A percentile compares a stretch with the other conserved stretches of the same genome.
Conservation (phyloP, 2,329 filamentous ascomycete species). For the Aspergillus glaucus region DNA sequence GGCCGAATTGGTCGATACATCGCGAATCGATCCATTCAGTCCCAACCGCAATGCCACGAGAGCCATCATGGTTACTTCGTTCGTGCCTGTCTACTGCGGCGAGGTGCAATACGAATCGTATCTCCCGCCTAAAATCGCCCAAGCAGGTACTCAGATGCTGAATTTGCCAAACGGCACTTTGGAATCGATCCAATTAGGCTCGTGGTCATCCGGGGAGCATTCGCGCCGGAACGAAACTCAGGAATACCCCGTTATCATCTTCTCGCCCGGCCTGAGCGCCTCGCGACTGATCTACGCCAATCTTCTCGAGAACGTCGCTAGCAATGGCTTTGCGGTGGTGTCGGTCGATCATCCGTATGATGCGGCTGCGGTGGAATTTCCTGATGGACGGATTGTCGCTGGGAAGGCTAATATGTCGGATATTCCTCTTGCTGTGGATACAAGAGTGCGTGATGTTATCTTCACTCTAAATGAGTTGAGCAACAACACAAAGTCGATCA, state of each 20-base stretch:
- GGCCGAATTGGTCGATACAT: not conserved
- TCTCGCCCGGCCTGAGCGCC: not conserved
- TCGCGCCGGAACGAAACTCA: not conserved
- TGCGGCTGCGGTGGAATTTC: conserved; percentile 14
- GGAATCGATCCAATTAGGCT: not conserved
- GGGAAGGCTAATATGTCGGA: not conserved
- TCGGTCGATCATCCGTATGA: conserved; percentile 18
- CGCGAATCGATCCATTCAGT: not conserved
- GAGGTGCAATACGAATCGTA: not conserved
- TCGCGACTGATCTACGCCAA: not conserved
- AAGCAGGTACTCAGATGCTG: not conserved
- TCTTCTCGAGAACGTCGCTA: not conserved
- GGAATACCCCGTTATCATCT: not conserved
- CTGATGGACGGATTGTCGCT: conserved; percentile 9
- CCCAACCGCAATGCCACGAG: not conserved
- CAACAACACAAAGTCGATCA: not conserved
- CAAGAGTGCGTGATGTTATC: conserved; percentile 1
- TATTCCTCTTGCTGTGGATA: not conserved
- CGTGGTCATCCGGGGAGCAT: not conserved
- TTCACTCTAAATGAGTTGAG: conserved; percentile 1
- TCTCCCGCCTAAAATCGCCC: not conserved
- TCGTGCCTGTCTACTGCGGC: not conserved
- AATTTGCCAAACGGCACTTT: not conserved
- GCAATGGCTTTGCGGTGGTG: not conserved
- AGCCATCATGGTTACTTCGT: not conserved